phyloP scores from a whole-genome alignment of 306 rosid species.

The Delonix regia region DNA sequence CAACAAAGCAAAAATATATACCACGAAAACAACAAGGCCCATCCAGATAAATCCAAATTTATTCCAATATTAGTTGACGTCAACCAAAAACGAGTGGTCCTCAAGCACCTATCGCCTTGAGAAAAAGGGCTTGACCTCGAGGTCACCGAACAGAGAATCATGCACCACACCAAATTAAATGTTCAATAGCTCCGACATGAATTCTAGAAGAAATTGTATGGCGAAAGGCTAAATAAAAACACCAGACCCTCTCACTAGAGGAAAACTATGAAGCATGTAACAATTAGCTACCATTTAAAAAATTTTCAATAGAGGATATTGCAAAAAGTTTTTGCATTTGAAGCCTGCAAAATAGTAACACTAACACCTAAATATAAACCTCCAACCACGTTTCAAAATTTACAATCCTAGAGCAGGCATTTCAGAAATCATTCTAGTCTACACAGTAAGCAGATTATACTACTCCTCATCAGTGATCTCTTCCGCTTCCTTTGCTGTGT shows the following conservation, averaged over 20 bases:
- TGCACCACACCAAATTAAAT: too few species aligned
- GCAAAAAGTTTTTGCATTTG: slow-evolving; percentile 25
- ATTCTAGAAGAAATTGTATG: background rate
- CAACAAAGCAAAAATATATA: background rate
- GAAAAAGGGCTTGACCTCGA: background rate
- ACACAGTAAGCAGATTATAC: background rate
- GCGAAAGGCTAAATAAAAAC: background rate
- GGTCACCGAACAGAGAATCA: too few species aligned
- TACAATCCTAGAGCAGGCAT: slow-evolving; percentile 36
- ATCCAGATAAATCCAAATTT: too few species aligned
- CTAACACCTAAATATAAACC: background rate
- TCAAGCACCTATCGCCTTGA: background rate
- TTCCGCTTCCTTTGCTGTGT: slow-evolving; percentile 17
- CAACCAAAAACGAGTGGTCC: too few species aligned
- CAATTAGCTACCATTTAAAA: slow-evolving; percentile 1
- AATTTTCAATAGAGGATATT: background rate
- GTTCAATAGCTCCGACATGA: background rate
- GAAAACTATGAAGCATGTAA: background rate
- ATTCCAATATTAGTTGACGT: too few species aligned
- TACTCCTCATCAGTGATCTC: slow-evolving; percentile 52
- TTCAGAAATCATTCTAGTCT: background rate
- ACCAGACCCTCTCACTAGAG: background rate
- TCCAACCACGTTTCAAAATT: slow-evolving; percentile 32
- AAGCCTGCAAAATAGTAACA: background rate
- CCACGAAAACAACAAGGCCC: background rate